Conservation (phyloP, 371 early-diverging fungal genomes). For the Mucor plumbeus region DNA sequence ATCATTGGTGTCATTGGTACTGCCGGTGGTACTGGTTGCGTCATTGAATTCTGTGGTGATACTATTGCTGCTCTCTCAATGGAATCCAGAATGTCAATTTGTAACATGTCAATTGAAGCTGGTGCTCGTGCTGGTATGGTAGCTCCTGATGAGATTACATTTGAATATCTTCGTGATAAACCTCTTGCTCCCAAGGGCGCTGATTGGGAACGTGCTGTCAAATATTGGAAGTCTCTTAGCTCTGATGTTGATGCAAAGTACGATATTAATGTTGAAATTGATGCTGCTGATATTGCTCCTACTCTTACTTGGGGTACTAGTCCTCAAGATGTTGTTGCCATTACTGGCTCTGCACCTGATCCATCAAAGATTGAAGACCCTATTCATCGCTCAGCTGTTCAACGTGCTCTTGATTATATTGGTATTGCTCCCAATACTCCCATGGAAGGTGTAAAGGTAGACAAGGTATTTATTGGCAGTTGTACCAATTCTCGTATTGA, state of each 20-base stretch:
- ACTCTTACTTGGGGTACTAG: conserved; percentile 76
- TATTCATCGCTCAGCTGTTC: conserved; percentile 52
- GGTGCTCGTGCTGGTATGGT: conserved; percentile 79
- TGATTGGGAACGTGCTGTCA: conserved; percentile 68
- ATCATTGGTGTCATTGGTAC: conserved; percentile 75
- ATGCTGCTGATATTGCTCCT: conserved; percentile 65
- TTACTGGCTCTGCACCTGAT: conserved; percentile 66
- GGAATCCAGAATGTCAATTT: conserved; percentile 76
- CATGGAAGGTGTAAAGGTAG: conserved; percentile 62
- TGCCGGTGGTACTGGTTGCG: conserved; percentile 73
- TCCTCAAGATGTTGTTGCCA: conserved; percentile 69
- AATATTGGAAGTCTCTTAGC: conserved; percentile 64
- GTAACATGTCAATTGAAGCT: conserved; percentile 78
- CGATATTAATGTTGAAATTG: conserved; percentile 63
- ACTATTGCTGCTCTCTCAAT: conserved; percentile 55
- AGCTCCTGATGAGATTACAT: conserved; percentile 72
- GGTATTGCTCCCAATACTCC: conserved; percentile 68
- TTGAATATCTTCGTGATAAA: conserved; percentile 65
- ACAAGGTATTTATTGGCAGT: conserved; percentile 74
- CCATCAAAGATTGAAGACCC: conserved; percentile 52
- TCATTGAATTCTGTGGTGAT: conserved; percentile 69
- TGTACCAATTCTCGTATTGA: conserved; percentile 81
- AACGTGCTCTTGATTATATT: conserved; percentile 68
- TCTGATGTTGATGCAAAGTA: conserved; percentile 67
- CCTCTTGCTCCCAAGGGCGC: conserved; percentile 67